Conservation (phyloP, 345 rosid genomes). For the Pugionium dolabratum region DNA sequence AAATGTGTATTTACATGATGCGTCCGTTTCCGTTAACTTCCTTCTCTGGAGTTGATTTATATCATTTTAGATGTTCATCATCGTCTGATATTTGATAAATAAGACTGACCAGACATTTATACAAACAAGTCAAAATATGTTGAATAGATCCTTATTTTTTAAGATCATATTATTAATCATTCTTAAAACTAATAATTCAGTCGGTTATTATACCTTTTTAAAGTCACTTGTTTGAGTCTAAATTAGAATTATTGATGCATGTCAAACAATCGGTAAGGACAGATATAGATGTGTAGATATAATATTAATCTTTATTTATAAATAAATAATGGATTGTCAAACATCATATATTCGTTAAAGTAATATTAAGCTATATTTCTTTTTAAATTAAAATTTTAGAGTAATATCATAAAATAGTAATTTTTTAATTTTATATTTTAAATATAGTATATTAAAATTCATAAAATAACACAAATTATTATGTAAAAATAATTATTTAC, state of each 20-base stretch:
- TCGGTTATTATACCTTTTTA: not conserved
- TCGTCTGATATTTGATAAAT: too few relatives aligned
- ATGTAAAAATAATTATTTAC: too few relatives aligned
- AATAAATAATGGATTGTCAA: conserved; percentile 2
- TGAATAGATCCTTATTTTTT: too few relatives aligned
- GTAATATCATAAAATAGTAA: too few relatives aligned
- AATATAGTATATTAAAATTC: too few relatives aligned
- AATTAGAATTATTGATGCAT: conserved; percentile 24
- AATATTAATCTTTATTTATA: conserved; percentile 3
- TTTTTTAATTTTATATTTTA: too few relatives aligned
- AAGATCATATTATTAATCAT: conserved; percentile 29
- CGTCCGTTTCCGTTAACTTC: conserved; percentile 27
- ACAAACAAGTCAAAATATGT: conserved; percentile 22
- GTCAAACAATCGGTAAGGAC: conserved; percentile 2
- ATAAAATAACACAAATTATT: too few relatives aligned
- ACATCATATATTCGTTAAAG: too few relatives aligned
- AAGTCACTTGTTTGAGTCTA: conserved; percentile 14
- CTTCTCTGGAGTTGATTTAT: conserved; percentile 5
- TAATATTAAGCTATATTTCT: too few relatives aligned
- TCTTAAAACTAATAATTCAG: not conserved
- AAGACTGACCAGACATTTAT: too few relatives aligned
- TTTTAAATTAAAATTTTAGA: too few relatives aligned
- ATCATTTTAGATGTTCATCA: too few relatives aligned
- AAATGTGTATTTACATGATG: not conserved
- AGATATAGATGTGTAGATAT: conserved; percentile 21